Percentiles rank a stretch among this genome's conserved stretches.
phyloP scores from a whole-genome alignment of 1,139 yeast species.

The Scheffersomyces cryptocercus region DNA sequence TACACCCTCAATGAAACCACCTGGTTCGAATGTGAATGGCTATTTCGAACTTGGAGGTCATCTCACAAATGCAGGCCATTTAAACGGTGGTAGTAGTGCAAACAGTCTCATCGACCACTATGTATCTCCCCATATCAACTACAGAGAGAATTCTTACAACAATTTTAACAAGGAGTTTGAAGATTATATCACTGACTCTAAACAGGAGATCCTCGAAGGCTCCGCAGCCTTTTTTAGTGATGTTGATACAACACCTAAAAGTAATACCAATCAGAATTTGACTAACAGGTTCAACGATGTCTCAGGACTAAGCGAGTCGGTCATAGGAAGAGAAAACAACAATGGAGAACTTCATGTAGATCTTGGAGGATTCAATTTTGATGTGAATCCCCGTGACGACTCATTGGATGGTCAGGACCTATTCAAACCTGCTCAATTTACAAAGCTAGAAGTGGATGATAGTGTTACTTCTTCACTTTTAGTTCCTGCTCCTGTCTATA shows the following conservation, averaged over 20 bases:
- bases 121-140: constrained; percentile 9
- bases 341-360: constrained; percentile 12
- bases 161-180: constrained; percentile 9
- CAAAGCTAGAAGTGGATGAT: constrained; percentile 1
- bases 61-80: constrained; percentile 1
- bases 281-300: not conserved
- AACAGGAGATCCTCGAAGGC: not conserved
- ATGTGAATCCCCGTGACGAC: constrained; percentile 13
- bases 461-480: not conserved
- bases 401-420: constrained; percentile 4
- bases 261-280: not conserved
- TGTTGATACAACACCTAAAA: no score
- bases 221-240: no score
- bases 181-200: constrained; percentile 6
- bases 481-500: constrained; percentile 1
- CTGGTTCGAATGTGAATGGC: constrained; percentile 30
- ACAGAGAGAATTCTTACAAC: constrained; percentile 9
- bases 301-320: no score
- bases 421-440: constrained; percentile 4
- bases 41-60: constrained; percentile 29
- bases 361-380: constrained; percentile 23
- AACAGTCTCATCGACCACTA: constrained; percentile 7
- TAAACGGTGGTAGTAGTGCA: constrained; percentile 5
- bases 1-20: constrained; percentile 48
- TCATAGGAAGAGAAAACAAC: no score